Base-by-base conservation (phyloP, 805 yeast species). In the Saturnispora saitoi region DNA sequence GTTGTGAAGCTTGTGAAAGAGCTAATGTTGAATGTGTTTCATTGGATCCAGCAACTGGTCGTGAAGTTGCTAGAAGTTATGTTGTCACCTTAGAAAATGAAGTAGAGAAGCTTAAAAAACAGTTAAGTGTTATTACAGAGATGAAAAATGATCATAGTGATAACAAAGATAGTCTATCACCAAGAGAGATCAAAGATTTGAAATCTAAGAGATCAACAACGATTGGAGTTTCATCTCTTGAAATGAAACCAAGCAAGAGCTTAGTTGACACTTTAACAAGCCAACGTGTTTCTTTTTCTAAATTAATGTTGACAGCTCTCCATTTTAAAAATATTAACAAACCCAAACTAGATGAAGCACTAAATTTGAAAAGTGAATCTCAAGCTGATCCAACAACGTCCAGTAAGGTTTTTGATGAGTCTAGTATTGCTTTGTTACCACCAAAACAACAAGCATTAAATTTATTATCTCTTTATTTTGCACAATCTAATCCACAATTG, bases 21-120 rank as follows among this genome's bases (percentile, higher is more conserved):
- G 83, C 85, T 10, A 76, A 78, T 5, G 83, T 70, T 2, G 86
- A 84, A 6, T 89, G 97, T 65, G 80, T 87, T 4, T 87, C 95
- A 0, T 64, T 86, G 3, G 96, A 90, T 61, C 89, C 95, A 0
- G 87, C 89, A 6, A 86, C 96, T 0, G 95, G 95, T 0, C 70
- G 95, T 48, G 88, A 84, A 55, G 78, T 88, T 1, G 95, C 96
- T 0, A 68, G 97, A 34, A 83, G 88, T 2, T 84, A 85, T 58
- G 77, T 87, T 3, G 73, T 78, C 19, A 83, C 81, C 56, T 67
- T 88, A 50, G 96, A 88, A 60, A 81, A 78, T 48, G 68, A 80
- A 32, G 70, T 87, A 2, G 70, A 71, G 8, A 65, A 67, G n/a
- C 66, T 88, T 51, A 86, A 85, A 60, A 56, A 58, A 5, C 67